Base-by-base conservation (phyloP, 352 stramenopile species). In the Halophytophthora batemanensis region DNA sequence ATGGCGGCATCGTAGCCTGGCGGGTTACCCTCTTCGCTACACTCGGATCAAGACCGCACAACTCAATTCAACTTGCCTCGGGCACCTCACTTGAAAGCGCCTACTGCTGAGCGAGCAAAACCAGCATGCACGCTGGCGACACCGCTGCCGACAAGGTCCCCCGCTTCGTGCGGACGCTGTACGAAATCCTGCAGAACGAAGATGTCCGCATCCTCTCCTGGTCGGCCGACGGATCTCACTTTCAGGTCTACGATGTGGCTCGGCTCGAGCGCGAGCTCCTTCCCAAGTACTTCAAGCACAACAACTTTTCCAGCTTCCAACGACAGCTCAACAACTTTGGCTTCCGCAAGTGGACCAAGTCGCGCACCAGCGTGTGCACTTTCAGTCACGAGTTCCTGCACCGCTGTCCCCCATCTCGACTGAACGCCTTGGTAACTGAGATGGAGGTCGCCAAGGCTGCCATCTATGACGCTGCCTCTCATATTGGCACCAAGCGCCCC, bases 241-340 rank as follows among this genome's bases (percentile, higher is more conserved):
- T 91, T 47, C 72, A 87, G 42, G 83, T 90, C 54, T 72, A 85
- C 36, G 71, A 76, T 38, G 65, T 81, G 51, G 56, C 62, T 0
- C 67, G 74, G 57, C 82, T 97, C 18, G 87, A 97, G 69, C 53
- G 66, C 10, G 73, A 93, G 52, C 74, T 97, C 17, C 69, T 97
- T 1, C 81, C 87, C 10, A 84, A 86, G 54, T 97, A 96, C 66
- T 97, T 96, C 59, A 96, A 96, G 54, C 86, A 96, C 56, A 72
- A 66, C 49, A 95, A 90, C 45, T 97, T 96, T 64, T 82, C 90
- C 23, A 96, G 84, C 18, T 87, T 97, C 39, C 84, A 95, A 54
- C 74, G 90, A 19, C 87, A 96, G 59, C 69, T 97, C 19, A 96
- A 94, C 64, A 96, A 97, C 59, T 97, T 97, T 64, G 77, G 67